A percentile compares a stretch with the other conserved stretches of the same genome.
phyloP scores from a whole-genome alignment of 2,329 filamentous ascomycete species.

The Apiospora pterosperma region DNA sequence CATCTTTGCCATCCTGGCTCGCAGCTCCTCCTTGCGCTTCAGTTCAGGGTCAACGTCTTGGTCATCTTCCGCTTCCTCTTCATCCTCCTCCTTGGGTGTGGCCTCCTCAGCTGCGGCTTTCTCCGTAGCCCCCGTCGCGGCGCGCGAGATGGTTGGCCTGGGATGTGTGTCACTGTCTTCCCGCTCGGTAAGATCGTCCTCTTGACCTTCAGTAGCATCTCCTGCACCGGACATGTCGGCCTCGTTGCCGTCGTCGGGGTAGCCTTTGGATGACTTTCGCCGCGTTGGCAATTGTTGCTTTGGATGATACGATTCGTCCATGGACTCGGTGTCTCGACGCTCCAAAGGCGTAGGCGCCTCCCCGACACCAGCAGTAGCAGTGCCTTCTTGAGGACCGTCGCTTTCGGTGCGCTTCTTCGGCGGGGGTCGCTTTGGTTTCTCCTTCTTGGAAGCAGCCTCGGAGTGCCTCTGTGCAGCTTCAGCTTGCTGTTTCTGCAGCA shows the following conservation, averaged over 20 bases:
- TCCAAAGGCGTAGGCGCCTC: conserved; percentile 32
- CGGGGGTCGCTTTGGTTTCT: conserved; percentile 76
- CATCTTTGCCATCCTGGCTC: conserved; percentile 97
- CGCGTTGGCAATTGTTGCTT: conserved; percentile 41
- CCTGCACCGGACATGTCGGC: conserved; percentile 63
- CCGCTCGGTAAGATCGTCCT: conserved; percentile 58
- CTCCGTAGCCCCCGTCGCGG: conserved; percentile 34
- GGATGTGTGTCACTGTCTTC: conserved; percentile 68
- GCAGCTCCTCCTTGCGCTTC: conserved; percentile 78
- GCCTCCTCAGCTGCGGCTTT: conserved; percentile 32
- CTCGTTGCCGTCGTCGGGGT: conserved; percentile 55
- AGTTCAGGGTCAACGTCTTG: conserved; percentile 87
- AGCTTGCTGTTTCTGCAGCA: conserved; percentile 89
- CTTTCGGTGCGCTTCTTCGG: conserved; percentile 65
- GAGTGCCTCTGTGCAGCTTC: conserved; percentile 84
- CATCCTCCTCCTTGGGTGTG: conserved; percentile 40
- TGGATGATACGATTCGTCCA: conserved; percentile 43
- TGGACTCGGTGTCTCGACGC: conserved; percentile 45
- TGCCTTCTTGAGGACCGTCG: conserved; percentile 31
- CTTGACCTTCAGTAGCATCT: conserved; percentile 59
- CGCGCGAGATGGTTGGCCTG: conserved; percentile 35
- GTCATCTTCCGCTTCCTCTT: conserved; percentile 63
- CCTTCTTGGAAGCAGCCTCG: conserved; percentile 74
- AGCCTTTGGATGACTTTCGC: conserved; percentile 50
- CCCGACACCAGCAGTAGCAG: conserved; percentile 6